Conservation (phyloP, 2,329 filamentous ascomycete species). For the Neurospora sp. region DNA sequence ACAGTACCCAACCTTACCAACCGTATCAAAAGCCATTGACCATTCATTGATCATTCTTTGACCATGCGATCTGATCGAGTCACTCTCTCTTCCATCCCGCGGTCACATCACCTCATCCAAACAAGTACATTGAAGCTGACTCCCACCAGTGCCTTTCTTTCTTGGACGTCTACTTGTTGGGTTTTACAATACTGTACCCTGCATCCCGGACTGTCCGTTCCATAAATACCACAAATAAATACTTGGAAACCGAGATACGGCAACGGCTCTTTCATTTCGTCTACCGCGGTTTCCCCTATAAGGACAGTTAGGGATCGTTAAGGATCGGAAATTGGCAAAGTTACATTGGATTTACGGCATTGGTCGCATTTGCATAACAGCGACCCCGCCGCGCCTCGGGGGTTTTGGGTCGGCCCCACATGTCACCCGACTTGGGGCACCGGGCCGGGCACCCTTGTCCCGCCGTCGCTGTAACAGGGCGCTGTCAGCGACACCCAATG, state of each 20-base stretch:
- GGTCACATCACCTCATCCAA: neutral
- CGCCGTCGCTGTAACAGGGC: neutral
- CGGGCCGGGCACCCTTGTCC: neutral
- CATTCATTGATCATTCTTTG: neutral
- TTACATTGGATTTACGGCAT: neutral
- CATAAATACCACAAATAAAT: neutral
- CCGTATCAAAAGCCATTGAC: neutral
- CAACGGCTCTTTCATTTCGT: neutral
- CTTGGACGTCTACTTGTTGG: neutral
- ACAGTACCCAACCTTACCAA: neutral
- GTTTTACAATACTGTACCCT: neutral
- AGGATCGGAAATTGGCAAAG: neutral
- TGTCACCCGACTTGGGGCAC: neutral
- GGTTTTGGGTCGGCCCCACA: neutral
- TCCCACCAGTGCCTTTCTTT: neutral
- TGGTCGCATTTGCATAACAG: neutral
- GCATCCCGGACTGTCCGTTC: neutral
- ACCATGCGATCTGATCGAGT: neutral
- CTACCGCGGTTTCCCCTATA: neutral
- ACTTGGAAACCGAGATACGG: neutral
- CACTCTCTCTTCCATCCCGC: neutral
- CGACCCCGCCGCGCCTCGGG: neutral
- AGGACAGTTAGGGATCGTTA: neutral
- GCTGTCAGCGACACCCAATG: neutral
- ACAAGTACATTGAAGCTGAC: neutral